A percentile compares a stretch with the other conserved stretches of the same genome.
These are phyloP conservation scores for Cymbopogon citratus DNA, from an alignment of 176 grass and related monocot genomes.

Conservation along the genomic window DNA sequence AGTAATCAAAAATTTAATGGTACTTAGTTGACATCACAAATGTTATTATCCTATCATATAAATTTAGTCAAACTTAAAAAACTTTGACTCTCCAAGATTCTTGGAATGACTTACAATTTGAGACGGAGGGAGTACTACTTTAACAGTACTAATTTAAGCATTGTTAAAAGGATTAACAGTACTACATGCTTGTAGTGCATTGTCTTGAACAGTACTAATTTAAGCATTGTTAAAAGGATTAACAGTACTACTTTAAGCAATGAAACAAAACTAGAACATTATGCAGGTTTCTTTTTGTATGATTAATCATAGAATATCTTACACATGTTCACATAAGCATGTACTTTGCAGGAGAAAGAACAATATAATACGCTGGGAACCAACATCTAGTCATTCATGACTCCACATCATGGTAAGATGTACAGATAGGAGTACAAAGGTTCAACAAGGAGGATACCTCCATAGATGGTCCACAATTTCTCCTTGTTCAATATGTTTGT, in stretches of 20 bases:
- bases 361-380: conserved; percentile 2
- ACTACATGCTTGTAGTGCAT: not conserved
- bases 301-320: not conserved
- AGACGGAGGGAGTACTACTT: no score
- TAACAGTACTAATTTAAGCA: no score
- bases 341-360: not conserved
- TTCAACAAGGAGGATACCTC: conserved; percentile 56
- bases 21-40: no score
- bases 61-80: no score
- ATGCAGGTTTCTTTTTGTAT: not conserved
- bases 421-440: conserved; percentile 8
- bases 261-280: conserved; percentile 9
- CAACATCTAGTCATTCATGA: not conserved
- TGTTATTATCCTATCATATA: no score
- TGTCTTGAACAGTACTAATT: conserved; percentile 6
- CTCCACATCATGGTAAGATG: not conserved
- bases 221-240: not conserved
- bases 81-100: no score
- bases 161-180: no score
- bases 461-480: conserved; percentile 72
- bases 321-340: conserved; percentile 4
- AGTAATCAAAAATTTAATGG: no score
- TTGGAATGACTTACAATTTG: no score
- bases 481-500: conserved; percentile 79
- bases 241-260: not conserved